Conservation (phyloP, 2,329 filamentous ascomycete genomes). For the Metarhizium rileyi region DNA sequence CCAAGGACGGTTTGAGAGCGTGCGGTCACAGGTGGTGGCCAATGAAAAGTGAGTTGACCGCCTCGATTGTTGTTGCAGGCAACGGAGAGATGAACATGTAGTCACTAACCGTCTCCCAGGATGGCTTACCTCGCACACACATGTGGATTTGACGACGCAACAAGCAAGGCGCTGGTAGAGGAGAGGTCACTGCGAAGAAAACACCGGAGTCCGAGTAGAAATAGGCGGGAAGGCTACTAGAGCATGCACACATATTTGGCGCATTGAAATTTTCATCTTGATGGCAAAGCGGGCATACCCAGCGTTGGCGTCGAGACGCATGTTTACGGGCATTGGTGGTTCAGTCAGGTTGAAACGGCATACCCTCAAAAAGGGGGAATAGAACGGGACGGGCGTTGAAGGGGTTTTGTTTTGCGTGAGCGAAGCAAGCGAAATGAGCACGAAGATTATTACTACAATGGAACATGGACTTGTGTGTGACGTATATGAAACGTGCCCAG, state of each 20-base stretch:
- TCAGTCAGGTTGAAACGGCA: neutral
- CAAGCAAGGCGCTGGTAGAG: conserved; percentile 36
- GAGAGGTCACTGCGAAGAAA: conserved; percentile 25
- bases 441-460: too few relatives aligned
- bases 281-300: neutral
- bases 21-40: conserved; percentile 56
- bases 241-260: neutral
- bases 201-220: conserved; percentile 17
- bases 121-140: conserved; percentile 40
- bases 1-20: conserved; percentile 62
- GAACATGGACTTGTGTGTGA: too few relatives aligned
- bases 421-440: too few relatives aligned
- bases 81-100: neutral
- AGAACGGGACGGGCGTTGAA: neutral
- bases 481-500: too few relatives aligned
- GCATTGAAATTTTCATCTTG: neutral
- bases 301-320: neutral
- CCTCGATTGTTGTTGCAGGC: neutral
- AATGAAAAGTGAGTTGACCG: conserved; percentile 63
- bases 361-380: neutral
- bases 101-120: conserved; percentile 22
- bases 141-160: conserved; percentile 45
- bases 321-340: neutral
- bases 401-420: neutral
- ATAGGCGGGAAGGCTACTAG: conserved; percentile 6